Evolutionary conservation across 495 filamentous ascomycete genomes (phyloP).

Genomic region (Penicillium canariense): DNA sequence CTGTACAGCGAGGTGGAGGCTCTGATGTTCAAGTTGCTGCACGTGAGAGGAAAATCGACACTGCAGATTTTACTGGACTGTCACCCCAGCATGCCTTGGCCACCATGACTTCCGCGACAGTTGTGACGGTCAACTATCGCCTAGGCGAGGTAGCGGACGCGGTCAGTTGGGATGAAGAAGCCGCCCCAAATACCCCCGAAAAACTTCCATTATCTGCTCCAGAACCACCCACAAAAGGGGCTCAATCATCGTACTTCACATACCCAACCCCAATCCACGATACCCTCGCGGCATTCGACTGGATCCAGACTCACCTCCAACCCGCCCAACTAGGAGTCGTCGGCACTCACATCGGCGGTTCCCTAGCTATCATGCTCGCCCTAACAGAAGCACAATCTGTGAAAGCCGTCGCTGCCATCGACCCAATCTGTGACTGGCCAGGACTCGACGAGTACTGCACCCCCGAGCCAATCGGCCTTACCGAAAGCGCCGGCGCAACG

Average conservation of each 20-base stretch:
- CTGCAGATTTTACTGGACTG: not conserved
- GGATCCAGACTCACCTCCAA: conserved; percentile 32
- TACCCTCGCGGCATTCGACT: conserved; percentile 40
- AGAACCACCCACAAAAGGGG: not conserved
- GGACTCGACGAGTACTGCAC: conserved; percentile 39
- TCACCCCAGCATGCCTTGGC: conserved; percentile 29
- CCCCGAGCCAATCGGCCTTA: not conserved
- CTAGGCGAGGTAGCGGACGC: conserved; percentile 44
- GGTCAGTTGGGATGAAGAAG: conserved; percentile 15
- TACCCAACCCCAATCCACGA: conserved; percentile 45
- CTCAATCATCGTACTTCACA: conserved; percentile 16
- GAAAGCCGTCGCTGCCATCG: conserved; percentile 32
- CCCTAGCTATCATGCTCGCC: conserved; percentile 56
- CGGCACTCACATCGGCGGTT: conserved; percentile 55
- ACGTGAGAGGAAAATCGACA: not conserved
- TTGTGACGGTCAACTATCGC: conserved; percentile 45
- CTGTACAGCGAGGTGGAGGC: not conserved
- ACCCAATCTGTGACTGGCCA: conserved; percentile 44
- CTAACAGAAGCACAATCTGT: conserved; percentile 54
- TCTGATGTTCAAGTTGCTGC: not conserved
- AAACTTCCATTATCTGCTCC: not conserved
- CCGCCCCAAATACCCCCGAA: not conserved
- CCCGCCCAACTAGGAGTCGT: conserved; percentile 43
- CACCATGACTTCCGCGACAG: conserved; percentile 27
- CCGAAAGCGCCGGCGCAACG: not conserved